A percentile compares a stretch with the other conserved stretches of the same genome.
Evolutionary conservation across 2,329 filamentous ascomycete genomes (phyloP).

Genomic region (Diatrype stigma): DNA sequence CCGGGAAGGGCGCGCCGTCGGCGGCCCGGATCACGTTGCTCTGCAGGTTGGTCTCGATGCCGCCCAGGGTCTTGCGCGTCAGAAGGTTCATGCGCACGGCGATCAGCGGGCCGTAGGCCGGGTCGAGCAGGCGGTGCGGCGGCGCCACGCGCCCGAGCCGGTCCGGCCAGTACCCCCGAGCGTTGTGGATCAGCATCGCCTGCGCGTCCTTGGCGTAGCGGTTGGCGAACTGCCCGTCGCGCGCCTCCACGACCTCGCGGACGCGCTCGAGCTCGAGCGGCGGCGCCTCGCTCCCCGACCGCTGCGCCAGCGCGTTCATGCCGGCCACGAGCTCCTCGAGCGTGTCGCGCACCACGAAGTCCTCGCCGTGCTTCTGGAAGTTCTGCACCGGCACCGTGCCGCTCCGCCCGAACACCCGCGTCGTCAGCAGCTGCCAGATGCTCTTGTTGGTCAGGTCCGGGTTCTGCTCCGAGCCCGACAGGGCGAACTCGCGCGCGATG

Average conservation of each 20-base stretch:
- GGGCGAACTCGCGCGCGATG: slow-evolving; percentile 57
- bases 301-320: slow-evolving; percentile 54
- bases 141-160: slow-evolving; percentile 45
- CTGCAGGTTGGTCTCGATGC: slow-evolving; percentile 55
- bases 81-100: slow-evolving; percentile 58
- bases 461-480: slow-evolving; percentile 62
- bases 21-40: slow-evolving; percentile 49
- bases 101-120: slow-evolving; percentile 53
- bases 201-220: slow-evolving; percentile 57
- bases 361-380: slow-evolving; percentile 54
- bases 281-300: slow-evolving; percentile 37
- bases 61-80: slow-evolving; percentile 57
- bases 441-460: slow-evolving; percentile 57
- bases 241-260: slow-evolving; percentile 43
- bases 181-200: slow-evolving; percentile 57
- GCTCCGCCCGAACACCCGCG: slow-evolving; percentile 46
- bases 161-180: slow-evolving; percentile 53
- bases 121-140: slow-evolving; percentile 51
- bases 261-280: slow-evolving; percentile 41
- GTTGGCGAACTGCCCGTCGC: slow-evolving; percentile 55
- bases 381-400: slow-evolving; percentile 53
- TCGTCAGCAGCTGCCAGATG: slow-evolving; percentile 45
- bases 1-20: slow-evolving; percentile 46
- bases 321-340: slow-evolving; percentile 50
- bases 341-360: slow-evolving; percentile 56